Conservation (phyloP, 257 asterid genomes). For the Avicennia marina region DNA sequence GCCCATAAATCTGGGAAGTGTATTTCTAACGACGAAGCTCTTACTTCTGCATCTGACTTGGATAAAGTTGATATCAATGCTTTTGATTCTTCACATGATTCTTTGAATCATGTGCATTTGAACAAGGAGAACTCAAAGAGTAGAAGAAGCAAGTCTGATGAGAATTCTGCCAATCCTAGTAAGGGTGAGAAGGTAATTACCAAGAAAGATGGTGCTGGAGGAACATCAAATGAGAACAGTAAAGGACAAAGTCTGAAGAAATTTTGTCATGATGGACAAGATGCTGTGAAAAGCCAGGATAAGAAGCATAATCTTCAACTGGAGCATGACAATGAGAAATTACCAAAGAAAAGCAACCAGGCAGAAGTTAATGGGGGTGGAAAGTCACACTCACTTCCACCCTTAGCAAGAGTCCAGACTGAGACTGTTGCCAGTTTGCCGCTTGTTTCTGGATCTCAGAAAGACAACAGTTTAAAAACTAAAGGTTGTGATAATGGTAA, state of each 20-base stretch:
- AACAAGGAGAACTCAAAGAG: constrained; percentile 57
- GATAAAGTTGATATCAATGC: constrained; percentile 40
- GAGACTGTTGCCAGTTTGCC: constrained; percentile 37
- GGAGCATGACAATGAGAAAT: constrained; percentile 45
- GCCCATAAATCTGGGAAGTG: constrained; percentile 62
- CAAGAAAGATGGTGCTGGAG: constrained; percentile 55
- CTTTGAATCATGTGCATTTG: constrained; percentile 29
- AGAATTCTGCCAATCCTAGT: constrained; percentile 41
- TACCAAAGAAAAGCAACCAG: constrained; percentile 43
- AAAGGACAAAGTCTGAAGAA: constrained; percentile 44
- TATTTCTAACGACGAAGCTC: constrained; percentile 50
- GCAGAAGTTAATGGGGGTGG: constrained; percentile 46
- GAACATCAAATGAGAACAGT: constrained; percentile 38
- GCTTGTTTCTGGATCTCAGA: constrained; percentile 54
- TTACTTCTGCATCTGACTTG: constrained; percentile 44
- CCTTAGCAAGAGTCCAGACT: constrained; percentile 52
- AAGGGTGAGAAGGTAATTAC: constrained; percentile 40
- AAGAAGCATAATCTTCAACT: constrained; percentile 38
- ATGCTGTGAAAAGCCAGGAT: constrained; percentile 37
- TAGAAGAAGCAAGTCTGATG: constrained; percentile 52
- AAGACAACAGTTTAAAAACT: constrained; percentile 42
- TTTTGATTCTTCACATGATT: constrained; percentile 40
- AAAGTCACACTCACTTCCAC: constrained; percentile 72
- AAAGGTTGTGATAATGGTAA: constrained; percentile 37
- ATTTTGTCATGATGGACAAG: constrained; percentile 38